Conservation (phyloP, 176 grass and related monocot species). For the Puccinellia tenuiflora region DNA sequence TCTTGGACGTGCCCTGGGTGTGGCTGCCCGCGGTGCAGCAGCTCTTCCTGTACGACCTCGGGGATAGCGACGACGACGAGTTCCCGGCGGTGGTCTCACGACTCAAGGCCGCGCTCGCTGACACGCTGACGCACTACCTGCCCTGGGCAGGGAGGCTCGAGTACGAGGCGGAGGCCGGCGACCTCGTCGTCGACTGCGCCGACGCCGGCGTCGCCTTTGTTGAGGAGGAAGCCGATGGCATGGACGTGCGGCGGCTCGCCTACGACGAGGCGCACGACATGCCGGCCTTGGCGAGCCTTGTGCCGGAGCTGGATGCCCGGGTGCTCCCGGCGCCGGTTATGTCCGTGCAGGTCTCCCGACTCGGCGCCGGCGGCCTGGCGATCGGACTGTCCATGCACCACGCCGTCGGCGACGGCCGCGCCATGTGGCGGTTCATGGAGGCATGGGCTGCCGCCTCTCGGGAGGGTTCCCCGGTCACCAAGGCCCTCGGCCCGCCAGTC, state of each 20-base stretch:
- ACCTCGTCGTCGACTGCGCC: constrained; percentile 4
- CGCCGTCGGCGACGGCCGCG: constrained; percentile 36
- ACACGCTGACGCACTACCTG: constrained; percentile 3
- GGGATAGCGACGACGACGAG: background rate
- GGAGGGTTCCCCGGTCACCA: background rate
- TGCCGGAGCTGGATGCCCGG: background rate
- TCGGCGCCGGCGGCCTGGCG: constrained; percentile 14
- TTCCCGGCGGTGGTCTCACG: background rate
- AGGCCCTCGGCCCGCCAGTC: background rate
- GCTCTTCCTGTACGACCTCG: constrained; percentile 11
- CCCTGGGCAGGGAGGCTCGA: background rate
- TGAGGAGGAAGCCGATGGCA: background rate
- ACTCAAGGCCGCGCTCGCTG: constrained; percentile 1
- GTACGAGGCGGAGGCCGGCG: background rate
- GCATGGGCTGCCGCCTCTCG: constrained; percentile 21
- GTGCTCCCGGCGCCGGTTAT: constrained; percentile 25
- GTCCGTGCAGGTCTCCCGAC: constrained; percentile 31
- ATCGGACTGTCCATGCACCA: constrained; percentile 37
- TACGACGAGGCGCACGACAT: constrained; percentile 36
- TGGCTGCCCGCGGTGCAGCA: constrained; percentile 20
- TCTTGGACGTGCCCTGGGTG: constrained; percentile 30
- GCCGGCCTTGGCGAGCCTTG: constrained; percentile 4
- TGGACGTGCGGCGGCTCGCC: background rate
- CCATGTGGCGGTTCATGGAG: constrained; percentile 29
- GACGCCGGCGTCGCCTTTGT: constrained; percentile 13